Evolutionary conservation across 2,329 filamentous ascomycete genomes (phyloP).

Genomic region (Diaporthe capsici): DNA sequence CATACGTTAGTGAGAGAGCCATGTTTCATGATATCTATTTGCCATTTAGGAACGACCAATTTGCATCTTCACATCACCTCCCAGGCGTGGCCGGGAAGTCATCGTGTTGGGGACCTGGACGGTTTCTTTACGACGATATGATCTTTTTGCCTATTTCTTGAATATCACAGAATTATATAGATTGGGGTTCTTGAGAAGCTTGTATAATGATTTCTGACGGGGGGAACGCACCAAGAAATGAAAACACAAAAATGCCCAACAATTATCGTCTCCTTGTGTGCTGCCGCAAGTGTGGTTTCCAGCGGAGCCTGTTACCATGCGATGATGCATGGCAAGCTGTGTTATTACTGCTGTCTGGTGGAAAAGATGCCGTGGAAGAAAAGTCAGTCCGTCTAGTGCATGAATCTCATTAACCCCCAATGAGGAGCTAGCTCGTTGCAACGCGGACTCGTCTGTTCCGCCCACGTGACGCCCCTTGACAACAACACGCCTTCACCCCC

Average conservation of each 20-base stretch:
- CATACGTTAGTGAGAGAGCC: neutral
- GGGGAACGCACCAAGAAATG: neutral
- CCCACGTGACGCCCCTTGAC: constrained; percentile 20
- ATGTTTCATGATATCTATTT: constrained; percentile 35
- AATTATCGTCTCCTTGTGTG: neutral
- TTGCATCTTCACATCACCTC: constrained; percentile 24
- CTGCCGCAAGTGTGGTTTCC: neutral
- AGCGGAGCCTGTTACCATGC: neutral
- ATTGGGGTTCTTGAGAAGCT: constrained; percentile 9
- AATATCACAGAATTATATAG: constrained; percentile 31
- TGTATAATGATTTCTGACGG: constrained; percentile 15
- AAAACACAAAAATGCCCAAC: constrained; percentile 29
- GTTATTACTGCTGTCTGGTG: too few species aligned
- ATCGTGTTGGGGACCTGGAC: constrained; percentile 4
- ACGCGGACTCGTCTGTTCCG: constrained; percentile 23
- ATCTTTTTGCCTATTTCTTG: constrained; percentile 8
- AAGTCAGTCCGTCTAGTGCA: neutral
- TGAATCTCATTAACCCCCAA: neutral
- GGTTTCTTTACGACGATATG: constrained; percentile 38
- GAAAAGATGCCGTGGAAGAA: neutral
- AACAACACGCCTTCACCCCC: neutral
- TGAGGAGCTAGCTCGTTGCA: constrained; percentile 6
- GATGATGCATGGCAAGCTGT: neutral
- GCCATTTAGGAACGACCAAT: constrained; percentile 11
- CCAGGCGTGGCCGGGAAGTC: neutral